Base-by-base conservation (phyloP, 768 basidiomycete genomes). In the Lactifluus piperatus region DNA sequence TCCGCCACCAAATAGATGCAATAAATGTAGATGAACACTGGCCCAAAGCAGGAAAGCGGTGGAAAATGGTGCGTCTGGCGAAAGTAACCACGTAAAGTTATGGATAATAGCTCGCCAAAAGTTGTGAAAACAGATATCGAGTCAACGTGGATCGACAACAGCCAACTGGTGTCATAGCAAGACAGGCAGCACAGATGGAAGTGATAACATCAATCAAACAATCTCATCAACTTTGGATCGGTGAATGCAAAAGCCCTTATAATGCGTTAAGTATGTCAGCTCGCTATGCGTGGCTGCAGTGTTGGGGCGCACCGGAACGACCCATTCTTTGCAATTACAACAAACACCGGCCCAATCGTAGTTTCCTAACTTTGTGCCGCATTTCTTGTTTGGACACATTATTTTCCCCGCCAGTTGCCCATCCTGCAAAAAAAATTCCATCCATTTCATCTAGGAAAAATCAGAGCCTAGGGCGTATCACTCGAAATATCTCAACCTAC, bases 341-440 rank as follows among this genome's bases (percentile, higher is more conserved):
- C 85, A 82, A 29, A 91, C 84, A 0, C 95, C 95, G 5, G 94
- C 92, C 97, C 97, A 99, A 69, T 97, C 94, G 66, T 85, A 98
- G 70, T 91, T 97, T 2, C 97, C 97, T 18, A 99, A 77, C 74
- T 99, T 99, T 26, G 82, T 84, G 3, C 80, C 79, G 66, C 97
- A 99, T 67, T 90, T 93, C 66, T 84, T 79, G 71, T 94, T 95
- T 4, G 97, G 97, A 66, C 97, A 99, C 0, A 81, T 59, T 64
- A 99, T 89, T 77, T 94, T 97, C 18, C 97, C 97, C 0, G 85
- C 81, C 37, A 94, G 74, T 45, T 84, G 78, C 0, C 93, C 94
- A n/a, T 74, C 71, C 36, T 82, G 77, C 9, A 97, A 74, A 65
- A 87, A 81, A 5, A 84, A 79, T 51, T 92, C 85, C 95, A 99